Evolutionary conservation across 352 stramenopile genomes (phyloP), one percentile per base, ranked within the genome.

Genomic region (Hyaloperonospora brassicae): DNA sequence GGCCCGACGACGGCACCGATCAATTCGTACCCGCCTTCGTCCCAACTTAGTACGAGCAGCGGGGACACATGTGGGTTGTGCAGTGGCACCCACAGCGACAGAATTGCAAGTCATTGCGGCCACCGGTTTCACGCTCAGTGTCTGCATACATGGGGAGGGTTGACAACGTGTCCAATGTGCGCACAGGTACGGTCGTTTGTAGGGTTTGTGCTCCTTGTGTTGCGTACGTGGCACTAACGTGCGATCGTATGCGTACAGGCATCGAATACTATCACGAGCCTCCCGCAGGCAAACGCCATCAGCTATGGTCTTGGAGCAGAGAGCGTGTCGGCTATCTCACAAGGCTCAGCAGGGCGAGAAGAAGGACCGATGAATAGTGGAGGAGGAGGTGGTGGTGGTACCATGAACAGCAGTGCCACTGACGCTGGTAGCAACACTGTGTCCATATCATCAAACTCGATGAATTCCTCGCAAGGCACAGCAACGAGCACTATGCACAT

Each of bases 81-180:
- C 36, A 70, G 75, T 48, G 67, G 64, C n/a, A 60, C 55, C 44
- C 54, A 72, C 23, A 73, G 72, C 31, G 79, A 87, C 53, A 69
- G 71, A 23, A 67, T 84, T 44, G 75, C 73, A 4, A 67, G 60
- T 21, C 53, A 67, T 51, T 89, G 79, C 38, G 79, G 79, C n/a
- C 79, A 89, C 57, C 72, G 70, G 24, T 89, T 89, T 56, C 79
- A 89, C 49, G 63, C 60, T 36, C 57, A 66, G 22, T 87, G 76
- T 55, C 55, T 89, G 41, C 74, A 87, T 22, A 68, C 79, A 40
- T 89, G 79, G 79, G 79, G 76, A 45, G 79, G 75, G 4, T 79
- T 70, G 38, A 69, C 68, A 23, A 62, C 62, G 31, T 84, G 73
- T 24, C 66, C 73, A 54, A 55, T 82, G 39, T 84, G 73, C 44